Evolutionary conservation across 345 rosid genomes (phyloP).

Genomic region (Microcos paniculata): DNA sequence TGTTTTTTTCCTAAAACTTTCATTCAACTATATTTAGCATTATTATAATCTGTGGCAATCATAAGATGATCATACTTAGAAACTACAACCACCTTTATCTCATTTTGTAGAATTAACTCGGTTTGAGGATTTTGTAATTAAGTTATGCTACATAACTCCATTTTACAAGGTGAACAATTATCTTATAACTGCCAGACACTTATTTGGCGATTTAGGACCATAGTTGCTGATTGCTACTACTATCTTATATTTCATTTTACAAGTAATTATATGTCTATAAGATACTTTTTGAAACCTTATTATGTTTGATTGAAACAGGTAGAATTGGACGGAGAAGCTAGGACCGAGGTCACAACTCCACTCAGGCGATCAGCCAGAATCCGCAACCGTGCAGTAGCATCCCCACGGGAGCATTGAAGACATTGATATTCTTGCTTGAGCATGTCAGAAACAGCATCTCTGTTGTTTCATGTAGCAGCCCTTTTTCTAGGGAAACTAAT

Average conservation of each 20-base stretch:
- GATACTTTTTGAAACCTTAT: neutral
- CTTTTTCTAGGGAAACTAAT: neutral
- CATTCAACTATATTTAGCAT: neutral
- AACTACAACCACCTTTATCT: neutral
- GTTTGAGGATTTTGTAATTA: neutral
- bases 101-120: neutral
- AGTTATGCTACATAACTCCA: neutral
- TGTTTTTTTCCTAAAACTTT: neutral
- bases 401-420: conserved; percentile 26
- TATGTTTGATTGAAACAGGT: conserved; percentile 30
- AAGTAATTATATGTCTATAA: neutral
- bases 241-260: neutral
- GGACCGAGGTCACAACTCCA: conserved; percentile 25
- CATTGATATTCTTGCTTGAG: neutral
- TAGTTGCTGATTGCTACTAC: neutral
- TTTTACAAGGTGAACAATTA: neutral
- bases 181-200: neutral
- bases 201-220: neutral
- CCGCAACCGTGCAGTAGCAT: conserved; percentile 21
- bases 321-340: conserved; percentile 19
- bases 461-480: conserved; percentile 25
- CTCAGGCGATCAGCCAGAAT: conserved; percentile 52
- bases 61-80: neutral
- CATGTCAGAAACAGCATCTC: conserved; percentile 26
- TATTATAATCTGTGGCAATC: neutral